A percentile compares a stretch with the other conserved stretches of the same genome.
phyloP scores from a whole-genome alignment of 495 filamentous ascomycete species.

The Chaetomium cochliodes region DNA sequence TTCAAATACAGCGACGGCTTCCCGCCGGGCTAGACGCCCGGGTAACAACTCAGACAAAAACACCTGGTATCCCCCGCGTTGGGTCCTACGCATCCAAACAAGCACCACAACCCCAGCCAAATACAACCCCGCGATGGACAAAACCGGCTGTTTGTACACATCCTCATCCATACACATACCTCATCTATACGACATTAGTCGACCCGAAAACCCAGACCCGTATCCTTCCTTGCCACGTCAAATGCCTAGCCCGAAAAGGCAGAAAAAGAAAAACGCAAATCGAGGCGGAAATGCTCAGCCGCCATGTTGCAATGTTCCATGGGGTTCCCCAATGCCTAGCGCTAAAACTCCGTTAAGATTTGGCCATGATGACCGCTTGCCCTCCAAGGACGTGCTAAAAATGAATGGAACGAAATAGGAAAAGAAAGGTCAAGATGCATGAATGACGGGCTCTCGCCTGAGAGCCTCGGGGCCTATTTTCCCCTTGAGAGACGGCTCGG shows the following conservation, averaged over 20 bases:
- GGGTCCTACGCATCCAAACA: slow-evolving; percentile 12
- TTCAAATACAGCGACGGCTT: not conserved
- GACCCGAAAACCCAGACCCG: slow-evolving; percentile 6
- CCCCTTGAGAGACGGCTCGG: slow-evolving; percentile 26
- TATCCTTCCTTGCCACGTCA: slow-evolving; percentile 4
- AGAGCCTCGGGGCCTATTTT: slow-evolving; percentile 27
- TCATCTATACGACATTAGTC: slow-evolving; percentile 23
- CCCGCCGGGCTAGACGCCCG: not conserved
- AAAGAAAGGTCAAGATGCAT: slow-evolving; percentile 25
- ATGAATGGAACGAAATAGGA: slow-evolving; percentile 10
- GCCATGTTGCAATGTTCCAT: not conserved
- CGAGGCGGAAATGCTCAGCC: slow-evolving; percentile 4
- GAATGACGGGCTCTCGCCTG: slow-evolving; percentile 32
- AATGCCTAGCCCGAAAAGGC: not conserved
- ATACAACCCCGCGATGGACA: not conserved
- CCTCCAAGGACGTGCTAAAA: slow-evolving; percentile 1
- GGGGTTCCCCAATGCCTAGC: slow-evolving; percentile 4
- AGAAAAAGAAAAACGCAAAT: slow-evolving; percentile 1
- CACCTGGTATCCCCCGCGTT: slow-evolving; percentile 12
- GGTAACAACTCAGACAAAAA: not conserved
- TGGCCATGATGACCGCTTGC: not conserved
- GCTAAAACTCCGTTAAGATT: slow-evolving; percentile 16
- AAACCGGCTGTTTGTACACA: slow-evolving; percentile 13
- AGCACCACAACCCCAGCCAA: slow-evolving; percentile 3
- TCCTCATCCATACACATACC: slow-evolving; percentile 14